Base-by-base conservation (phyloP, 2,329 filamentous ascomycete species). In the Fusarium agapanthi region DNA sequence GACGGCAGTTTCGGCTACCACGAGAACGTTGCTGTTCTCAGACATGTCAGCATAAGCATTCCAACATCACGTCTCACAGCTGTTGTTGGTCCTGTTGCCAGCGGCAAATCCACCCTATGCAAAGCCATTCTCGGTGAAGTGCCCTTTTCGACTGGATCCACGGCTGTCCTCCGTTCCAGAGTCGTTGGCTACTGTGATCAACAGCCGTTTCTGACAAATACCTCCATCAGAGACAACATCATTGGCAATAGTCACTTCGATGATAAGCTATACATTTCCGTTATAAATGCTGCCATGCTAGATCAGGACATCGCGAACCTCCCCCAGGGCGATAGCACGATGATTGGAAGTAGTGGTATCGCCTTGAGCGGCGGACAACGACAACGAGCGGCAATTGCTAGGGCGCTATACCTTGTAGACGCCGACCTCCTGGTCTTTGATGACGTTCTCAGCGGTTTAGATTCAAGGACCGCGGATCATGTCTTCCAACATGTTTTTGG, bases 401-500 rank as follows among this genome's bases (percentile, higher is more conserved):
- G 86, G 3, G 85, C 85, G 2, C 66, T 87, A 1, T 88, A 85
- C 74, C 78, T 81, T 4, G 11, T 22, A 12, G 72, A 79, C 7
- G 75, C 78, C 3, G 67, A 84, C 15, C 73, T 86, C 24, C 61
- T 85, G 20, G 66, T 88, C 2, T 72, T 87, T 15, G 86, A 87
- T 66, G 85, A 87, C 43, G 74, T 80, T 0, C 79, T 87, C 9
- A 83, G 83, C 41, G 84, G 81, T 0, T 74, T 86, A 0, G 85
- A 87, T 68, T 78, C 81, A 5, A 76, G 83, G 10, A 88, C 86
- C 0, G 82, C 85, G 43, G 73, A 80, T 5, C 73, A 81, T 11
- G 76, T 88, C 6, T 84, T 87, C 61, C 73, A 79, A 6, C 80
- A 80, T 11, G 77, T 87, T 1, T 82, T 88, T 44, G 82, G 84